These are phyloP conservation scores for Aspergillus saccharolyticus DNA, from an alignment of 495 filamentous ascomycete species.

Conservation along the genomic window DNA sequence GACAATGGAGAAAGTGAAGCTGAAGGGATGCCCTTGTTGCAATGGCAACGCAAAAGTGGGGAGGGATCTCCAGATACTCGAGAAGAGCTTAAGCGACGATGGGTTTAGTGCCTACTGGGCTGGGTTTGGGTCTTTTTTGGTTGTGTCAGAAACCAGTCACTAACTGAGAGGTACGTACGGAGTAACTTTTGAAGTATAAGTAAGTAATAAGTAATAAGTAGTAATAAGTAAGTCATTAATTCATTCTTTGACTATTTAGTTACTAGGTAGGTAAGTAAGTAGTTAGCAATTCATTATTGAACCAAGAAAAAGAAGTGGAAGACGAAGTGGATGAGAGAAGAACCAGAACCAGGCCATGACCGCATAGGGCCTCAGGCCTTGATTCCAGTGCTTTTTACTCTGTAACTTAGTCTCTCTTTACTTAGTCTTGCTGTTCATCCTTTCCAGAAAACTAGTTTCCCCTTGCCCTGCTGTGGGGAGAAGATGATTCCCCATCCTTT, in stretches of 20 bases:
- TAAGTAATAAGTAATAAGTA: no score
- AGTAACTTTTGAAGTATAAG: no score
- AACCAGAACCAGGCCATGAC: background rate
- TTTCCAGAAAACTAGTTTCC: background rate
- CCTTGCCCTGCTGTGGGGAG: background rate
- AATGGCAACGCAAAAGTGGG: slow-evolving; percentile 49
- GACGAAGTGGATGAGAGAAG: background rate
- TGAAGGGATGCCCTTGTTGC: slow-evolving; percentile 50
- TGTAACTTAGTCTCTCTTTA: background rate
- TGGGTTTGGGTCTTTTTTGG: background rate
- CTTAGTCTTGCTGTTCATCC: background rate
- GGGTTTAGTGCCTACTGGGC: slow-evolving; percentile 3
- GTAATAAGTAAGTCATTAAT: no score
- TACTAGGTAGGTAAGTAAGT: no score
- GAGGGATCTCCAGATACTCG: slow-evolving; percentile 41
- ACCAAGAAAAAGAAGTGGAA: background rate
- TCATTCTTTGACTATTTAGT: no score
- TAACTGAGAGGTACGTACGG: background rate
- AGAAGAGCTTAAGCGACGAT: slow-evolving; percentile 25
- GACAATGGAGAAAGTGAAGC: slow-evolving; percentile 42
- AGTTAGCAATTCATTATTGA: no score
- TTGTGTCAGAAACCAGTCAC: slow-evolving; percentile 15
- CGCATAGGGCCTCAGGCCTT: background rate
- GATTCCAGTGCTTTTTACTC: background rate
- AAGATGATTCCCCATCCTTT: background rate